Percentiles rank a stretch among this genome's conserved stretches.
phyloP scores from a whole-genome alignment of 768 basidiomycete genomes.

The Agaricus subrufescens region DNA sequence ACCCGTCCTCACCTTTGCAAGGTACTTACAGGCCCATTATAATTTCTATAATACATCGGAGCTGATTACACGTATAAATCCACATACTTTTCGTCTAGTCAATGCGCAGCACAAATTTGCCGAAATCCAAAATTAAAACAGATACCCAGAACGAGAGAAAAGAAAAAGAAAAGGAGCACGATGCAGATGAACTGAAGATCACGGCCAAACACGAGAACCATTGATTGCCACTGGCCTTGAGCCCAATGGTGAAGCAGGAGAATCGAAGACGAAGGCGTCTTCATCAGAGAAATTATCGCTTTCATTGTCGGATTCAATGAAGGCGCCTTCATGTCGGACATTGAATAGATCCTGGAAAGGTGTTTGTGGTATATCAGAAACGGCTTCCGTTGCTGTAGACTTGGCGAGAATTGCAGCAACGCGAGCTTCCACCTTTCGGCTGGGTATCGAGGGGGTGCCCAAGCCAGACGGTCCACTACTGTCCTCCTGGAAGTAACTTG shows the following conservation, averaged over 20 bases:
- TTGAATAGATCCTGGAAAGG: slow-evolving; percentile 76
- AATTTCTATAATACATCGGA: slow-evolving; percentile 10
- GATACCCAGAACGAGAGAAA: neutral
- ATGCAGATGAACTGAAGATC: neutral
- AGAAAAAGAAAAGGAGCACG: neutral
- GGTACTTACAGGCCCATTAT: slow-evolving; percentile 10
- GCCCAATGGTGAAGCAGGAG: slow-evolving; percentile 30
- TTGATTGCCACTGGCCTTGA: neutral
- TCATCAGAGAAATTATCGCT: slow-evolving; percentile 45
- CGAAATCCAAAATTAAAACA: neutral
- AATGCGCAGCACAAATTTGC: neutral
- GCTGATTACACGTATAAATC: slow-evolving; percentile 9
- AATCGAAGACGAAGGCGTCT: slow-evolving; percentile 64
- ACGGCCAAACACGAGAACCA: neutral
- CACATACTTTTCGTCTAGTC: slow-evolving; percentile 1
- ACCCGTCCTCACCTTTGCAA: slow-evolving; percentile 11
- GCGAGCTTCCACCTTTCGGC: slow-evolving; percentile 64
- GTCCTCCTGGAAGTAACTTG: slow-evolving; percentile 63
- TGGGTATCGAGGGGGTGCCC: slow-evolving; percentile 39
- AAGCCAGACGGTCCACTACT: slow-evolving; percentile 18
- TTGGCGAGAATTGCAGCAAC: slow-evolving; percentile 82
- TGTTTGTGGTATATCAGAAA: slow-evolving; percentile 65
- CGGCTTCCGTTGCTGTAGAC: slow-evolving; percentile 52
- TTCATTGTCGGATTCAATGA: slow-evolving; percentile 45
- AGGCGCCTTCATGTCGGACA: slow-evolving; percentile 40